Evolutionary conservation across 2,329 filamentous ascomycete species (phyloP).

Genomic region (Aspergillus felis): DNA sequence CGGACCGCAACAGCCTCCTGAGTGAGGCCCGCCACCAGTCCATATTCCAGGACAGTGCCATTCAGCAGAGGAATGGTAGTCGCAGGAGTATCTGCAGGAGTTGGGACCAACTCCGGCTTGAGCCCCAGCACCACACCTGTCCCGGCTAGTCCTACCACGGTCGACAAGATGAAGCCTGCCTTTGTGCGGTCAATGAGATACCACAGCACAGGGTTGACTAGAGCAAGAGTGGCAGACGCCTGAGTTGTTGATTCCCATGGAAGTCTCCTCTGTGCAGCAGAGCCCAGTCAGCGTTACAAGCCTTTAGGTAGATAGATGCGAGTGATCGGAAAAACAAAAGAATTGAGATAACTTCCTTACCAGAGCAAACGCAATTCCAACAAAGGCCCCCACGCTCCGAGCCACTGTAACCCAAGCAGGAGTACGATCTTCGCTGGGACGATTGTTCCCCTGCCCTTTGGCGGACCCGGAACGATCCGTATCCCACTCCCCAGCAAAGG

Average conservation of each 20-base stretch:
- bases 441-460: slow-evolving; percentile 27
- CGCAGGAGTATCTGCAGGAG: slow-evolving; percentile 50
- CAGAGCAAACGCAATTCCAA: slow-evolving; percentile 75
- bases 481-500: slow-evolving; percentile 61
- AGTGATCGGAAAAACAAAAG: not conserved
- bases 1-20: slow-evolving; percentile 59
- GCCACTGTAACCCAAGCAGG: slow-evolving; percentile 66
- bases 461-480: slow-evolving; percentile 27
- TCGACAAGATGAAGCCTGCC: slow-evolving; percentile 76
- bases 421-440: slow-evolving; percentile 26
- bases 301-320: not conserved
- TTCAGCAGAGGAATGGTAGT: slow-evolving; percentile 23
- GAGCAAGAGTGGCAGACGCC: slow-evolving; percentile 79
- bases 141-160: slow-evolving; percentile 67
- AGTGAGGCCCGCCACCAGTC: slow-evolving; percentile 34
- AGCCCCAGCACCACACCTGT: slow-evolving; percentile 70
- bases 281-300: not conserved
- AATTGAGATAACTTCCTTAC: slow-evolving; percentile 51
- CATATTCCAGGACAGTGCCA: slow-evolving; percentile 27
- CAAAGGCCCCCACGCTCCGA: slow-evolving; percentile 65
- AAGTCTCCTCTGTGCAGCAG: slow-evolving; percentile 64
- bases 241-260: slow-evolving; percentile 96
- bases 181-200: slow-evolving; percentile 90
- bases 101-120: slow-evolving; percentile 73
- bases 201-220: slow-evolving; percentile 92